Evolutionary conservation across 495 filamentous ascomycete species (phyloP).

Genomic region (Saxophila tyrrhenica): DNA sequence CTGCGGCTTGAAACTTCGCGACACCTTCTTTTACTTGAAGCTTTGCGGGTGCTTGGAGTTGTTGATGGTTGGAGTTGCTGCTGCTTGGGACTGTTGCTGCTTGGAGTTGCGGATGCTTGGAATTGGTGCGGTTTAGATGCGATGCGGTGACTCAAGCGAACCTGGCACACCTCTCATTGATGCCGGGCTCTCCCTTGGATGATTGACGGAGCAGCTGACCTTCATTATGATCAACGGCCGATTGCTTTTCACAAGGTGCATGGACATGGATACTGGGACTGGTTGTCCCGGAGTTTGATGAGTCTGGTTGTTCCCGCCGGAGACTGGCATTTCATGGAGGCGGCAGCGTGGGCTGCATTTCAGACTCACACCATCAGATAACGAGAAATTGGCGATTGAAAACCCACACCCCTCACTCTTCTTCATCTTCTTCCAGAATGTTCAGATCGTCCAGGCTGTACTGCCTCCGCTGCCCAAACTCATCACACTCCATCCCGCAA

Average conservation of each 20-base stretch:
- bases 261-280: too few relatives aligned
- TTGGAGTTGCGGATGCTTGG: background rate
- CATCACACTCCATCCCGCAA: slow-evolving; percentile 25
- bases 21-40: background rate
- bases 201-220: too few relatives aligned
- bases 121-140: background rate
- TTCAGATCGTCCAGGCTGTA: slow-evolving; percentile 3
- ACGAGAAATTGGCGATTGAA: background rate
- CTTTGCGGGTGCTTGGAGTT: background rate
- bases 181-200: too few relatives aligned
- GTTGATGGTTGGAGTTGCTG: background rate
- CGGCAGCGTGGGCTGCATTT: too few relatives aligned
- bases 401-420: background rate
- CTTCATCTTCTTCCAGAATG: slow-evolving; percentile 8
- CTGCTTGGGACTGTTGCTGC: background rate
- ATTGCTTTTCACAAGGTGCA: too few relatives aligned
- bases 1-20: background rate
- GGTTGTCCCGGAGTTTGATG: too few relatives aligned
- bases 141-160: too few relatives aligned
- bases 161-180: too few relatives aligned
- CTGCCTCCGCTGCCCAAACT: slow-evolving; percentile 9
- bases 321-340: too few relatives aligned
- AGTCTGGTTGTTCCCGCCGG: too few relatives aligned
- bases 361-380: background rate
- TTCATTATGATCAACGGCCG: too few relatives aligned